These are phyloP conservation scores for Aspergillus sclerotioniger DNA, from an alignment of 495 filamentous ascomycete genomes.

Conservation along the genomic window DNA sequence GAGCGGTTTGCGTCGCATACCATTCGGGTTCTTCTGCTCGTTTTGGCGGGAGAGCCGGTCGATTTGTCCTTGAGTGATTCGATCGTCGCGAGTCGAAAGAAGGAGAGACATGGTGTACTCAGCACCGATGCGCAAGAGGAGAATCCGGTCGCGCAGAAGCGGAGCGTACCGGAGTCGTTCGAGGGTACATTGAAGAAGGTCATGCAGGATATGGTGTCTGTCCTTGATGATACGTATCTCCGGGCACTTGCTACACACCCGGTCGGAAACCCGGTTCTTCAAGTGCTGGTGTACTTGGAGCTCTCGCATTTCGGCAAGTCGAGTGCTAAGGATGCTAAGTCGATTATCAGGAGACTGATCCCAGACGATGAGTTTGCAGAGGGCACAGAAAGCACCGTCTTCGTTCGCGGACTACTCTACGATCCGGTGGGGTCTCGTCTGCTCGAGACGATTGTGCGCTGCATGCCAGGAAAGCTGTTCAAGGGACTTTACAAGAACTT, in stretches of 20 bases:
- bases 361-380: conserved; percentile 62
- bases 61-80: conserved; percentile 61
- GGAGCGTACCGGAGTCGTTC: conserved; percentile 76
- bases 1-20: conserved; percentile 91
- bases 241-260: conserved; percentile 81
- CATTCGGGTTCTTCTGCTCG: conserved; percentile 76
- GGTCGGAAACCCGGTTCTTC: conserved; percentile 84
- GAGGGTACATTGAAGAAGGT: conserved; percentile 71
- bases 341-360: conserved; percentile 59
- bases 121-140: conserved; percentile 38
- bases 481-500: conserved; percentile 74
- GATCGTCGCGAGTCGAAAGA: conserved; percentile 81
- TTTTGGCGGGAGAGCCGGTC: conserved; percentile 80
- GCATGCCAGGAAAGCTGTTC: conserved; percentile 83
- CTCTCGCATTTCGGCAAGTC: conserved; percentile 66
- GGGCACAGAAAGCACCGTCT: conserved; percentile 58
- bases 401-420: conserved; percentile 84
- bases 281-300: conserved; percentile 82
- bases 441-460: conserved; percentile 76
- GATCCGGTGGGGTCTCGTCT: conserved; percentile 85
- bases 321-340: conserved; percentile 56
- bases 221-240: conserved; percentile 69
- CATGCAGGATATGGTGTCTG: conserved; percentile 66
- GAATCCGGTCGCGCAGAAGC: conserved; percentile 32
- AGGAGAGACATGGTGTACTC: conserved; percentile 67